Conservation (phyloP, 1,284 basidiomycete genomes). For the Moniliophthora roreri region DNA sequence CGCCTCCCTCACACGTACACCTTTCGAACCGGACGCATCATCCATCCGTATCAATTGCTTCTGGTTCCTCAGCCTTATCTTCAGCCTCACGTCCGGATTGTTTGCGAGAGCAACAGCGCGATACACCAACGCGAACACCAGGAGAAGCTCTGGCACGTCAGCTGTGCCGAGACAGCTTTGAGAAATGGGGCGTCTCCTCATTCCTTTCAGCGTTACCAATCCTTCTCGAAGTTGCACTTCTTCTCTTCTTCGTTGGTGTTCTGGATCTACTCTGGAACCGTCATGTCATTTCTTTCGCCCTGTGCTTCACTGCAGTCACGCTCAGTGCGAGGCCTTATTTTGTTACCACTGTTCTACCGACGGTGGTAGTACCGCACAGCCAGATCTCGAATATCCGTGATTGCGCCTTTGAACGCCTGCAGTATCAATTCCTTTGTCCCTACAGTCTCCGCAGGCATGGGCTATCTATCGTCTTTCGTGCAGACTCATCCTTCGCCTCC, state of each 20-base stretch:
- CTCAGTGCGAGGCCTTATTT: background rate
- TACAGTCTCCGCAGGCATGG: background rate
- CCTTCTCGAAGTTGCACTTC: slow-evolving; percentile 1
- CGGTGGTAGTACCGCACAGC: background rate
- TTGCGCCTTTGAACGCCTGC: background rate
- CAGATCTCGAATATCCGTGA: background rate
- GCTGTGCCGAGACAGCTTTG: background rate
- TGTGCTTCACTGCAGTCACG: background rate
- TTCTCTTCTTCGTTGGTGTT: slow-evolving; percentile 9
- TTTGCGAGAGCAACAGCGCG: slow-evolving; percentile 7
- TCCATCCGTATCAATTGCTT: background rate
- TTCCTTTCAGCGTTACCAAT: background rate
- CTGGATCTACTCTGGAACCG: slow-evolving; percentile 4
- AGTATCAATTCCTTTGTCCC: background rate
- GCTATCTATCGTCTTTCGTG: background rate
- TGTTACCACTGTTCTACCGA: background rate
- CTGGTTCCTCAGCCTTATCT: slow-evolving; percentile 10
- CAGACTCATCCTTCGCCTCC: background rate
- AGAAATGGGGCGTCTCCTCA: background rate
- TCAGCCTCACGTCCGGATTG: slow-evolving; percentile 5
- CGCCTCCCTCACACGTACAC: background rate
- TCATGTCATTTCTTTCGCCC: background rate
- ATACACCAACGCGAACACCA: background rate
- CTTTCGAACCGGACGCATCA: background rate
- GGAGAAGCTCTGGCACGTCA: background rate